Base-by-base conservation (phyloP, 2,329 filamentous ascomycete species). In the Phoma herbarum region DNA sequence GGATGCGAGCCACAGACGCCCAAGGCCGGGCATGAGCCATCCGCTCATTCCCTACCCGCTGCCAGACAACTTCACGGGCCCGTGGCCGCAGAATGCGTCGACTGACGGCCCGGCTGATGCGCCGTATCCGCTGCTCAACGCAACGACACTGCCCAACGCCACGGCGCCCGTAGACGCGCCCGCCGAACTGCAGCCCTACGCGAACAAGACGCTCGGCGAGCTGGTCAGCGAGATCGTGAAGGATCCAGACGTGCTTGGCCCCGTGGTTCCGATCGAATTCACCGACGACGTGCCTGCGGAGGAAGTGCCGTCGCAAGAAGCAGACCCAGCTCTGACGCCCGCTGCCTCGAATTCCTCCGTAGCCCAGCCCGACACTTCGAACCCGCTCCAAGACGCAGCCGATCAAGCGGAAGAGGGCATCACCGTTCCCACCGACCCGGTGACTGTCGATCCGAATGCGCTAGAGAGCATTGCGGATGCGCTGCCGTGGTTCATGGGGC, bases 121-220 rank as follows among this genome's bases (percentile, higher is more conserved):
- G 4, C 51, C 42, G 11, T 23, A 8, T 18, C 44, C 44, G 12
- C 14, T 41, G 14, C 4, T 6, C 14, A 45, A 52, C 31, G 18
- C 29, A 8, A 50, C 47, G 28, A 4, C 18, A n/a, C 26, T 16
- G 18, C n/a, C 4, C 14, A 39, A 52, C 25, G 18, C 23, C 7
- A 45, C 47, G 16, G 7, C 14, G 31, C 33, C 26, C 3, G 31
- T 16, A 11, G 31, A 22, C 18, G 18, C 28, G 2, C 41, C 28
- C 3, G 23, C 28, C 4, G 44, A 48, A n/a, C 8, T 59, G 6
- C 51, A 42, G 6, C 56, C 56, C 2, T 59, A 59, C 14, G 23
- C 48, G n/a, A 51, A 59, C 16, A 50, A 59, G 14, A 59, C 56
- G 3, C 46, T 59, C 12, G 51, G 50, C 45, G 50, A 58, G 56